Conservation (phyloP, 495 filamentous ascomycete genomes). For the Beverwykella pulmonaria region DNA sequence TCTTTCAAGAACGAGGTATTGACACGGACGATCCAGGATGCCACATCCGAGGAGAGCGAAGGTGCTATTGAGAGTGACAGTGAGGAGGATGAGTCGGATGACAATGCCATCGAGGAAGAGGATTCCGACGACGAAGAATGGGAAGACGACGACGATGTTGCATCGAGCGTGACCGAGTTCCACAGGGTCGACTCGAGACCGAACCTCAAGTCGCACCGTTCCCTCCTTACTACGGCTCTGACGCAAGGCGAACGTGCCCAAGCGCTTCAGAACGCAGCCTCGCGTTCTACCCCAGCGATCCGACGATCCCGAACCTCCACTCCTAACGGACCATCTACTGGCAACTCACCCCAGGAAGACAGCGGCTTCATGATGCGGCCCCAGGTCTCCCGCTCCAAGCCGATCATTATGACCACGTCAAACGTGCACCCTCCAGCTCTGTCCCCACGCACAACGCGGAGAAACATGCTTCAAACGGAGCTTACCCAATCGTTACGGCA, state of each 20-base stretch:
- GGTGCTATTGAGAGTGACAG: slow-evolving; percentile 64
- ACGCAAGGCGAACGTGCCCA: slow-evolving; percentile 72
- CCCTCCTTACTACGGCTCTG: slow-evolving; percentile 87
- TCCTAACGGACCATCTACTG: slow-evolving; percentile 72
- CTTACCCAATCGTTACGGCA: slow-evolving; percentile 78
- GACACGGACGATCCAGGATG: slow-evolving; percentile 63
- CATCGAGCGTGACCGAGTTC: slow-evolving; percentile 83
- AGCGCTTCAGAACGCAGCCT: slow-evolving; percentile 65
- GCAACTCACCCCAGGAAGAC: slow-evolving; percentile 73
- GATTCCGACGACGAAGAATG: slow-evolving; percentile 59
- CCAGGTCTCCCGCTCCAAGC: slow-evolving; percentile 77
- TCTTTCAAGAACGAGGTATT: slow-evolving; percentile 82
- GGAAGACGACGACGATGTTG: slow-evolving; percentile 92
- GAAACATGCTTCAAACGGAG: slow-evolving; percentile 96
- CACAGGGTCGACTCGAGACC: slow-evolving; percentile 86
- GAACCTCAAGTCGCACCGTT: slow-evolving; percentile 81
- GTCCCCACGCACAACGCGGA: slow-evolving; percentile 87
- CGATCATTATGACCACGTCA: slow-evolving; percentile 79
- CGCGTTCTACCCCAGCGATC: slow-evolving; percentile 81
- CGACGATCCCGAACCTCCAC: slow-evolving; percentile 73
- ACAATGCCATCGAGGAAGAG: slow-evolving; percentile 47
- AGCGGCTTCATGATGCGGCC: slow-evolving; percentile 68
- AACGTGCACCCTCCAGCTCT: slow-evolving; percentile 67
- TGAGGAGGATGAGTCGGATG: slow-evolving; percentile 47
- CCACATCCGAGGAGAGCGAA: slow-evolving; percentile 64